Conservation (phyloP, 78 protist genomes). For the Dictyostelium capitatum region DNA sequence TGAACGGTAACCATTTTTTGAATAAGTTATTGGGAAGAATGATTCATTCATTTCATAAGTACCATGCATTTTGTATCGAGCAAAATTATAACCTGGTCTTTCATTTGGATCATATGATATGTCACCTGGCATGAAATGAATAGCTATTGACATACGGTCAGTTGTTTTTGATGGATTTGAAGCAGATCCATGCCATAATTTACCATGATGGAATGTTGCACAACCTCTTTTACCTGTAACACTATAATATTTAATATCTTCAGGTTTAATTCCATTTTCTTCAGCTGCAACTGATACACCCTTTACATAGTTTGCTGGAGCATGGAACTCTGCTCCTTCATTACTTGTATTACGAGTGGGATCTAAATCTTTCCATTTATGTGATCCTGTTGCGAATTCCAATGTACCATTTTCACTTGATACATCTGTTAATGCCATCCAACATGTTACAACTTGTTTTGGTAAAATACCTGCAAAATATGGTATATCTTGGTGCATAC, state of each 20-base stretch:
- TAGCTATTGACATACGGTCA: conserved; percentile 31
- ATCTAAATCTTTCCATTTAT: conserved; percentile 42
- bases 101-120: background rate
- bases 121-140: conserved; percentile 53
- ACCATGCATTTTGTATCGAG: conserved; percentile 33
- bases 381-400: conserved; percentile 55
- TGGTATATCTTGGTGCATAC: conserved; percentile 61
- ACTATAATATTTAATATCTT: background rate
- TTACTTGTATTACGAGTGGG: background rate
- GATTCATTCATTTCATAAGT: background rate
- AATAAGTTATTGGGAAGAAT: conserved; percentile 1
- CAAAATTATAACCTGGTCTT: conserved; percentile 14
- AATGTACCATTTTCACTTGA: conserved; percentile 38
- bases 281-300: background rate
- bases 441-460: conserved; percentile 11
- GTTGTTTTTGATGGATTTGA: conserved; percentile 31
- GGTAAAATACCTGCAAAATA: conserved; percentile 22
- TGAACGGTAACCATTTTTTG: conserved; percentile 13
- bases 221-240: conserved; percentile 22
- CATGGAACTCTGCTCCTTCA: conserved; percentile 22
- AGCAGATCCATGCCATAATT: conserved; percentile 40
- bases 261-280: background rate
- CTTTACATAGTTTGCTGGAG: conserved; percentile 28
- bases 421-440: conserved; percentile 63
- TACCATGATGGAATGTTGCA: conserved; percentile 46